A percentile compares a stretch with the other conserved stretches of the same genome.
Evolutionary conservation across 2,329 filamentous ascomycete genomes (phyloP).

Genomic region (Sarocladiaceae sp.): DNA sequence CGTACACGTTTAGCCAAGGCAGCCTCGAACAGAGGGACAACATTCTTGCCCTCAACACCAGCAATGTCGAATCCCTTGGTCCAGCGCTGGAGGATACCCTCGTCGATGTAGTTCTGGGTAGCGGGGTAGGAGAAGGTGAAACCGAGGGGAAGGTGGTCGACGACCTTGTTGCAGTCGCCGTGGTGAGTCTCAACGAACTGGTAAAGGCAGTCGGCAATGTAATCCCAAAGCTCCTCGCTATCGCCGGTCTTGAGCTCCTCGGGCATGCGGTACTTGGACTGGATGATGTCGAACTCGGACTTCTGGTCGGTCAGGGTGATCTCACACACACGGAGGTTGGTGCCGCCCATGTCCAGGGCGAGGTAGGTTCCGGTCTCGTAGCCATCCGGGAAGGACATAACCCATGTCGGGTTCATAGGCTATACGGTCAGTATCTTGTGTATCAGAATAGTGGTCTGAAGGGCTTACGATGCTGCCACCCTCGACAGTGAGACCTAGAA

Average conservation of each 20-base stretch:
- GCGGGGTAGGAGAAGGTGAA: conserved; percentile 97
- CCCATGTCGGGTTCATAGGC: conserved; percentile 98
- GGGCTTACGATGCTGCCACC: conserved; percentile 81
- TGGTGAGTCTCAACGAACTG: conserved; percentile 88
- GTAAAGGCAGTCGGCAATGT: conserved; percentile 85
- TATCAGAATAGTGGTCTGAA: not conserved
- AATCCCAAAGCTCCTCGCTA: conserved; percentile 85
- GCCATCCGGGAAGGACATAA: conserved; percentile 82
- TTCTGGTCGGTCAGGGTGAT: conserved; percentile 82
- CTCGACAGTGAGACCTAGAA: conserved; percentile 69
- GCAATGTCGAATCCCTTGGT: conserved; percentile 96
- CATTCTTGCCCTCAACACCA: conserved; percentile 84
- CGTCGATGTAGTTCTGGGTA: conserved; percentile 87
- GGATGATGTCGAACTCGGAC: conserved; percentile 88
- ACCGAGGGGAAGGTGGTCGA: conserved; percentile 69
- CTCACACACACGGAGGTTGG: conserved; percentile 90
- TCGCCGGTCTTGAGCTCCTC: conserved; percentile 84
- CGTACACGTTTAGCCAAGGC: conserved; percentile 55
- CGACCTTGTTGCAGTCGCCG: conserved; percentile 48
- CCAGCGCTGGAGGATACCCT: conserved; percentile 89
- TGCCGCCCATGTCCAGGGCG: conserved; percentile 92
- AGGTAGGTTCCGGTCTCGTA: conserved; percentile 82
- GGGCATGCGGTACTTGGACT: conserved; percentile 93
- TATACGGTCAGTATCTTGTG: conserved; percentile 32
- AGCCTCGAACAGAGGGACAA: conserved; percentile 80